Base-by-base conservation (phyloP, 1,284 basidiomycete genomes). In the Puccinia polysora region DNA sequence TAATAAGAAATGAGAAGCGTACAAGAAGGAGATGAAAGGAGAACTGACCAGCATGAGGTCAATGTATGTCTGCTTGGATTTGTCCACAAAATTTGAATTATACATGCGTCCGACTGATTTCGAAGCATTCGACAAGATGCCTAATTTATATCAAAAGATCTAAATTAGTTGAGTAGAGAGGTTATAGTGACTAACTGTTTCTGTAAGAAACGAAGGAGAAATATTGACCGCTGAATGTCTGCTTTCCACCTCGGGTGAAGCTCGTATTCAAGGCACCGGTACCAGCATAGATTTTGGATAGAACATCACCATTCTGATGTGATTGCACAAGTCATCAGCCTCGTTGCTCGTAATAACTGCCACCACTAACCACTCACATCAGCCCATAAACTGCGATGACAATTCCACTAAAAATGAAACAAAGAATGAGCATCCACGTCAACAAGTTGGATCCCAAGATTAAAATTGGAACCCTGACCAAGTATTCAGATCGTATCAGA, bases 61-160 rank as follows among this genome's bases (percentile, higher is more conserved):
- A 74, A 98, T 97, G 0, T 94, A 91, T 20, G 85, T 82, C 78
- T 99, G 96, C 80, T 98, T 98, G 53, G 85, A 86, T 80, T 91
- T 91, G 80, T 99, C 96, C 76, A 95, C 90, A 79, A 98, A 97
- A 79, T 97, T 97, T 80, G 95, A 96, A 80, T 97, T 96, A 78
- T 97, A 97, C 69, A 95, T 93, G 73, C 93, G 85, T 15, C 81
- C 79, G 23, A 96, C 91, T 77, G 91, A 95, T 80, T 98, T 98
- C 1, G 93, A 96, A 3, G 95, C 95, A 81, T 99, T 93, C 20
- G 91, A 93, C 25, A 98, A 81, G 32, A 96, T 84, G 36, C 92
- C 91, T 84, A 76, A n/a, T 23, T 47, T 7, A 53, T 18, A 38
- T 23, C 34, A 40, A 32, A 69, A 58, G 25, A 65, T 34, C 4